phyloP scores from a whole-genome alignment of 257 asterid genomes.

The Ocimum tenuiflorum region DNA sequence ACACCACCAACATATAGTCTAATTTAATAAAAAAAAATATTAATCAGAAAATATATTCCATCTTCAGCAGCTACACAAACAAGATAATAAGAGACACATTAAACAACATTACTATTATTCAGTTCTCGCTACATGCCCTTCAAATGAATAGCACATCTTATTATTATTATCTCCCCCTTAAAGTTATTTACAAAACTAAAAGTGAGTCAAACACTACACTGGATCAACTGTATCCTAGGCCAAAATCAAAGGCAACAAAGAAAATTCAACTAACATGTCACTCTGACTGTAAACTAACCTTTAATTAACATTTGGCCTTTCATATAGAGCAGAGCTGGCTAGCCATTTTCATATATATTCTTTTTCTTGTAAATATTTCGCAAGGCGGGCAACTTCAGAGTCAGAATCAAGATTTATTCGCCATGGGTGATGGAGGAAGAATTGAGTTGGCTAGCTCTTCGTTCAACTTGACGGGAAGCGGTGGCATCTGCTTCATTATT shows the following conservation, averaged over 20 bases:
- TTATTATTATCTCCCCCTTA: background rate
- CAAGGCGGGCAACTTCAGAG: background rate
- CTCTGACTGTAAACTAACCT: slow-evolving; percentile 1
- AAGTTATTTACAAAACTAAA: slow-evolving; percentile 20
- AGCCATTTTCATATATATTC: background rate
- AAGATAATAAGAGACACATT: background rate
- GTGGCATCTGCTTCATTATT: slow-evolving; percentile 74
- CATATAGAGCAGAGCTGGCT: slow-evolving; percentile 18
- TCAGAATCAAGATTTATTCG: slow-evolving; percentile 33
- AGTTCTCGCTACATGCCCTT: background rate
- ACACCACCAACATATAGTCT: too few species aligned
- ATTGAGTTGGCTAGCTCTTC: slow-evolving; percentile 57
- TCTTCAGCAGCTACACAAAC: too few species aligned
- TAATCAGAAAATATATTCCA: too few species aligned
- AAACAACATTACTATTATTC: background rate
- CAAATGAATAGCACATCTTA: slow-evolving; percentile 4
- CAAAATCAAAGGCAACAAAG: background rate
- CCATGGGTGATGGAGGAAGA: slow-evolving; percentile 37
- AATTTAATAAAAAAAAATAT: too few species aligned
- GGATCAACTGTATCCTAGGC: slow-evolving; percentile 14
- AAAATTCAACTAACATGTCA: background rate
- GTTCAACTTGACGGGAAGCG: slow-evolving; percentile 67
- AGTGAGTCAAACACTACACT: slow-evolving; percentile 15
- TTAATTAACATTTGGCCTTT: slow-evolving; percentile 12
- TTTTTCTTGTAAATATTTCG: slow-evolving; percentile 26